Conservation (phyloP, 495 filamentous ascomycete genomes). For the Tuber indicum region DNA sequence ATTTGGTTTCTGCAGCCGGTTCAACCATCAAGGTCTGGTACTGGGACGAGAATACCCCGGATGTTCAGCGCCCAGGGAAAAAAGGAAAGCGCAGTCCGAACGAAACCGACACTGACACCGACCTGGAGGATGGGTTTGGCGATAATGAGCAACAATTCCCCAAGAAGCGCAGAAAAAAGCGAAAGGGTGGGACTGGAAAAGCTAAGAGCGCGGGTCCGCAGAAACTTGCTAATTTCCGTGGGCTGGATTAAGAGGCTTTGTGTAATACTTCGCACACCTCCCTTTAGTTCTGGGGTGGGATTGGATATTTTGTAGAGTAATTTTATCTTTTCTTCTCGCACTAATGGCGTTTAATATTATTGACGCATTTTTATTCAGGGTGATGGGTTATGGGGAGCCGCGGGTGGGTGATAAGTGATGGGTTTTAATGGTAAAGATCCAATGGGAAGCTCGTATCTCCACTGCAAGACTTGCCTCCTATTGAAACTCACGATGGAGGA, state of each 20-base stretch:
- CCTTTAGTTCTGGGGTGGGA: neutral
- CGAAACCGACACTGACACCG: conserved; percentile 21
- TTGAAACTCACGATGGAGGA: neutral
- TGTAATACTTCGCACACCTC: neutral
- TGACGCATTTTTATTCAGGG: neutral
- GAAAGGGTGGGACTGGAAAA: conserved; percentile 37
- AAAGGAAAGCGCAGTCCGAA: conserved; percentile 19
- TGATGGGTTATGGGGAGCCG: neutral
- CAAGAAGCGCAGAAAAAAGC: conserved; percentile 35
- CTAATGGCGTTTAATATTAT: neutral
- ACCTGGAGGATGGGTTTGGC: conserved; percentile 15
- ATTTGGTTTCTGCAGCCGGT: conserved; percentile 30
- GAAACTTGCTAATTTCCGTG: conserved; percentile 27
- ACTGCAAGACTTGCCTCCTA: neutral
- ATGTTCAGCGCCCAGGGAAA: neutral
- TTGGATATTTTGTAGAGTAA: neutral
- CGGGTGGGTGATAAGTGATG: neutral
- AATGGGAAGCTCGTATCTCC: neutral
- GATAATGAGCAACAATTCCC: conserved; percentile 24
- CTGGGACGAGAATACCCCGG: conserved; percentile 15
- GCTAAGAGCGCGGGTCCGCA: conserved; percentile 30
- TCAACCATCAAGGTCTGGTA: conserved; percentile 32
- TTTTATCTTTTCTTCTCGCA: neutral
- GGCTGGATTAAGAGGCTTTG: conserved; percentile 20
- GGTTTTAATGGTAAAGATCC: neutral